Base-by-base conservation (phyloP, 257 asterid species). In the Sherardia arvensis region DNA sequence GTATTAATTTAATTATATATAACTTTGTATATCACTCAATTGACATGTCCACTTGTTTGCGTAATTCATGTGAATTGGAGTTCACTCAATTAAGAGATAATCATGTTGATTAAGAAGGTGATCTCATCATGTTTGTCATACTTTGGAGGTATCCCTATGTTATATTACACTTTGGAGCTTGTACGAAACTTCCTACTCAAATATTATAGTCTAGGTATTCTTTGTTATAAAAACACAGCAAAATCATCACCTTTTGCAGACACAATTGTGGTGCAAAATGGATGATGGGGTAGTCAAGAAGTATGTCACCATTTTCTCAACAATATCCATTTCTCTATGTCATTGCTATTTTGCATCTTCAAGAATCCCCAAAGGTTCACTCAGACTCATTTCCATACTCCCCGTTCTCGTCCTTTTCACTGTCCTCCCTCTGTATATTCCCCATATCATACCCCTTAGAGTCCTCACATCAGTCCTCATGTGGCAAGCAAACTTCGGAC, bases 401-500 rank as follows among this genome's bases (percentile, higher is more conserved):
- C 96, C 94, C 0, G 54, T 81, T 1, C 48, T 83, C 70, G 77
- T 0, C 71, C 1, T 81, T 28, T 83, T 83, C 72, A 11, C 80
- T 0, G 7, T 77, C 58, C 70, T 79, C 11, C 89, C 96, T 17
- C 72, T 83, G 7, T 60, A 51, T 2, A 59, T 72, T 0, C n/a
- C 76, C 65, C 73, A 87, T 5, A 72, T 69, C 18, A 77, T 81
- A 73, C 65, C 78, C 66, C 70, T 81, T 8, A 78, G 65, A 2
- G 68, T 79, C 53, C 59, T 73, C 1, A 72, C 85, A 2, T 72
- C 82, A 71, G 75, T 68, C 76, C 48, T 87, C 72, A 79, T 87
- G 2, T 88, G 96, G 94, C 80, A 85, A 0, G 68, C 86, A 25
- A 77, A 53, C 66, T 88, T 81, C 73, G 78, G 82, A 66, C 75